A percentile compares a stretch with the other conserved stretches of the same genome.
Conservation (phyloP, 306 rosid species). For the Acacia acuminata region DNA sequence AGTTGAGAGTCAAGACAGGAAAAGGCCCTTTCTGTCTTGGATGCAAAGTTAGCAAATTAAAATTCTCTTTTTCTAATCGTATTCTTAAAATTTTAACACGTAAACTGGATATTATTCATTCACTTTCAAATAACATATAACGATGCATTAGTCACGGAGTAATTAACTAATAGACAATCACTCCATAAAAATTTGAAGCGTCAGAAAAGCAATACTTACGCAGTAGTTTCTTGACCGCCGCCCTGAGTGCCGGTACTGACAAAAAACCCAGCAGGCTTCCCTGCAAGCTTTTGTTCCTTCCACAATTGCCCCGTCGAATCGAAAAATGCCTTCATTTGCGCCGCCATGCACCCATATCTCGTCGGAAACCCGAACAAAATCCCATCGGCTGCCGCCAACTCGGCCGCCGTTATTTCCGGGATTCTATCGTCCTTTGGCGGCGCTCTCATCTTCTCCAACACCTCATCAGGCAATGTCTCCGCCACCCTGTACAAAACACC, state of each 20-base stretch:
- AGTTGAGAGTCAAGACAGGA: not conserved
- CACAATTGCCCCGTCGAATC: constrained; percentile 85
- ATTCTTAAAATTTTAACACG: not conserved
- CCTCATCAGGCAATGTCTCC: constrained; percentile 74
- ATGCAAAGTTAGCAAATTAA: not conserved
- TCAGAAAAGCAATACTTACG: constrained; percentile 47
- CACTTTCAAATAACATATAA: not conserved
- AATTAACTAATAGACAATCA: not conserved
- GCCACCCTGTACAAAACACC: constrained; percentile 80
- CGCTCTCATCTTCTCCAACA: constrained; percentile 70
- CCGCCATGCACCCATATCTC: constrained; percentile 92
- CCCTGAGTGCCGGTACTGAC: constrained; percentile 97
- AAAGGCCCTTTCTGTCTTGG: not conserved
- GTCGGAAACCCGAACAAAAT: constrained; percentile 89
- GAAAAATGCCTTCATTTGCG: constrained; percentile 95
- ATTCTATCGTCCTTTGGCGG: constrained; percentile 62
- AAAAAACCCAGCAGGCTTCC: constrained; percentile 92
- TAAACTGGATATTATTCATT: not conserved
- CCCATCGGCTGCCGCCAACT: constrained; percentile 72
- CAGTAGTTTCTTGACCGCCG: constrained; percentile 98
- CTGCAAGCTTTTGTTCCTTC: constrained; percentile 89
- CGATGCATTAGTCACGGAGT: not conserved
- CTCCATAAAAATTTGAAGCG: not conserved
- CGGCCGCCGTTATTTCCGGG: constrained; percentile 68
- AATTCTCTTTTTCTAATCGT: not conserved